Evolutionary conservation across 805 yeast species (phyloP), one percentile per base, ranked within the genome.

Genomic region (Candida nonsorbophila): DNA sequence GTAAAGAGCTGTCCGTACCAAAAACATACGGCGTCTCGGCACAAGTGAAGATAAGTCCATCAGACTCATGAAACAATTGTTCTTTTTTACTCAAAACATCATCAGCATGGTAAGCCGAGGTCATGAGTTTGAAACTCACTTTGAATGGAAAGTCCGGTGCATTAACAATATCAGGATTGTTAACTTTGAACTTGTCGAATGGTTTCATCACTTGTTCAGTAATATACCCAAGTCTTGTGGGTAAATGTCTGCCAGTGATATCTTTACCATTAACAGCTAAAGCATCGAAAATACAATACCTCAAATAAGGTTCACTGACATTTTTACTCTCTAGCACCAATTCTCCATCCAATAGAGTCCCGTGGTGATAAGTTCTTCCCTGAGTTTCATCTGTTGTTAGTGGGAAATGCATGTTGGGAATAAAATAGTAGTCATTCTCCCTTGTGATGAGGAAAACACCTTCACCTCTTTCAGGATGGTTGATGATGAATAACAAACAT

Each of bases 301-400:
- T 70, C 35, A 83, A 56, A 21, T 52, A 54, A 4, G 67, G 65
- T 32, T 62, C 67, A 42, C 59, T 55, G 7, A 62, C 64, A 45
- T 84, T 88, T 43, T 74, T 77, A 5, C 74, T 67, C 40, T 84
- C 87, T 41, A 77, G 56, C 3, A 92, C 96, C 29, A 92, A 68
- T 58, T 92, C 99, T 3, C 99, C 99, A 56, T 92, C 99, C 6
- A 92, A 70, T 6, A 92, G 62, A 0, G 96, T 83, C 3, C 95
- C 96, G 41, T 81, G 82, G 44, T 88, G 97, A 40, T 77, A 79
- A 1, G 76, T 62, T 30, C 61, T 62, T 12, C 72, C 69, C 25
- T 72, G 68, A 7, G 64, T 58, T 25, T 60, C 68, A 26, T 57
- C 53, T 40, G 45, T 49, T n/a, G 48, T 37, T 17, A 58, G 47